Evolutionary conservation across 192 early-diverging fungal species (phyloP), one percentile per base, ranked within the genome.

Genomic region (Coemansia erecta): DNA sequence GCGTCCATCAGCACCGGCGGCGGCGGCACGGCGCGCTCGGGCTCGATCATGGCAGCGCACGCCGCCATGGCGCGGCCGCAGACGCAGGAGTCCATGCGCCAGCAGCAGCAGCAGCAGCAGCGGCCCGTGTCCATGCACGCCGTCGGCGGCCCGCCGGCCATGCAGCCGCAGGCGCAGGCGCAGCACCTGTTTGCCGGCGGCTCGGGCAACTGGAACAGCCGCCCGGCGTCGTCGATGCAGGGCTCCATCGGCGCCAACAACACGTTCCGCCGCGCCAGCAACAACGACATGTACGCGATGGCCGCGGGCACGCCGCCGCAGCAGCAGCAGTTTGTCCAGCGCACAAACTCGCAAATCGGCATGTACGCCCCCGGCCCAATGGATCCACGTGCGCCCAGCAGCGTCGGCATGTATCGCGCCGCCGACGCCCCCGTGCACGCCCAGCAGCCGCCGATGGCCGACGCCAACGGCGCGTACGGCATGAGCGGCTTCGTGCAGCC

Each of bases 201-300:
- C 31, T 60, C 51, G 10, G 58, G 58, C 1, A 61, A 39, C 17
- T 70, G 64, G 60, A 66, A 63, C 53, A 68, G 56, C 40, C 76
- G 76, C 13, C 76, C 76, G 0, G 47, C 51, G 5, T 73, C 76
- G 33, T 64, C 76, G 0, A 79, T 79, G 76, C 76, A 73, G 41
- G 68, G 64, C 14, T 14, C 52, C 8, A 51, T 65, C 2, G 18
- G 40, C n/a, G 21, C 51, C 5, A 60, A 71, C 37, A 49, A 52
- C 54, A 53, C 21, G 13, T 71, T 68, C 43, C 74, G 74, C 18
- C 60, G 74, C 2, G 56, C 74, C 0, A 77, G 74, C 61, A 77
- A 77, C 61, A 71, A 63, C 54, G 68, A 77, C 37, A 71, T 77
- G 74, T 77, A 77, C 59, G 60, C 46, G 0, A 60, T 63, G 57